Evolutionary conservation across 1,284 basidiomycete species (phyloP), one percentile per base, ranked within the genome.

Genomic region (Apiotrichum porosum): DNA sequence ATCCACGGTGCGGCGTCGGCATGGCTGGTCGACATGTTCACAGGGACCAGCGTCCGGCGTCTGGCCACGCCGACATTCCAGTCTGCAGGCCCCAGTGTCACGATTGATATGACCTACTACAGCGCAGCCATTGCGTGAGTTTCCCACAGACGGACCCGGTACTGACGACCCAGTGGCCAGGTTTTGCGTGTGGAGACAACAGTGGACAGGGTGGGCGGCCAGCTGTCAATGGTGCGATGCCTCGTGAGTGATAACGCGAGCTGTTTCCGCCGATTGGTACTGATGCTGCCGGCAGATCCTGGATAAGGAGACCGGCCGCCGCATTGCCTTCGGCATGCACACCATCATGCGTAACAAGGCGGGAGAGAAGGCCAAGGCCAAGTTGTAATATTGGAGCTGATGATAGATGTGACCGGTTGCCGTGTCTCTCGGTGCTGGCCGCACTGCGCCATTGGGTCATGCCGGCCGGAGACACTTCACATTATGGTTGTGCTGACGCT

Each of bases 21-120:
- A 9, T 68, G 57, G 57, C 49, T 68, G 14, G 51, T 66, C 13
- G 66, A 68, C 51, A 60, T 56, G 66, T 68, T 47, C 21, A 47
- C 46, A 2, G 40, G 40, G 21, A 15, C 24, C 6, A 17, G 21
- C 1, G 37, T 47, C 22, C 26, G 28, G 21, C 46, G 40, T 5
- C 53, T 18, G 32, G 61, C 4, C 44, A 52, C 24, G 57, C 61
- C 34, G 53, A 61, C 12, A 13, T 41, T 39, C 26, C 35, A 60
- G 45, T n/a, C 65, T 56, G 45, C 63, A 58, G 66, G 64, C 51
- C 44, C 52, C 44, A 42, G 63, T 57, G 10, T 62, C 13, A 43
- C 55, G 6, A 54, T 68, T 34, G 56, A 66, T 37, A 51, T 60
- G 22, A 51, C 61, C 37, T 68, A 62, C 43, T 46, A 58, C 21